Evolutionary conservation across 495 filamentous ascomycete species (phyloP), one percentile per base, ranked within the genome.

Genomic region (Aspergillus hancockii): DNA sequence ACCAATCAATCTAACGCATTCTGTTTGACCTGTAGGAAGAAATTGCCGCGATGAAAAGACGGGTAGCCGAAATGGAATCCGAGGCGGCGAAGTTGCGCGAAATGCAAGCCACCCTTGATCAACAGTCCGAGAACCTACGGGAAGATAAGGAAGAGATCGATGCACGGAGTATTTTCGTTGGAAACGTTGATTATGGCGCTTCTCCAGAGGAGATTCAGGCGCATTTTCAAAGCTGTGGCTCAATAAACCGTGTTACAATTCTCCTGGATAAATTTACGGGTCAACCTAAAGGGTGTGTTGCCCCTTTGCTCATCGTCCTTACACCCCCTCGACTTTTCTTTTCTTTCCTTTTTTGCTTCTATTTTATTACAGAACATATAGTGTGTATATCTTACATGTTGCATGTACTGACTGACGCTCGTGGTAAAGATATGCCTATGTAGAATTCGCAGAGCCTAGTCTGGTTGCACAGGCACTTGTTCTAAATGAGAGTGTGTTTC

Each of bases 171-270:
- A 90, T 99, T 67, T 99, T 99, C 71, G 95, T 99, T 23, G 95
- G 95, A 49, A 99, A 99, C 68, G 95, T 99, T 55, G 95, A 99
- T 72, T 99, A 99, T 74, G 92, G 91, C 59, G 93, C 94, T 28
- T 95, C 92, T 16, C 94, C 95, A 0, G 95, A 99, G 76, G 95
- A 99, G 76, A 97, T 99, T 58, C 95, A 99, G 79, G 91, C 92
- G 38, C 95, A 99, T 71, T 99, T 99, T 77, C 92, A 97, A 78
- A 96, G 87, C 81, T 96, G 91, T 67, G 95, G 95, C 40, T 91
- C 90, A 55, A 99, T 99, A 79, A 98, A 99, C 69, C 88, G 95
- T 40, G 95, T 99, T 49, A 99, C 95, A 4, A 99, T 99, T 57
- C 78, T 99, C 55, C 79, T 99, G 60, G 95, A 99, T 77, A 98